phyloP scores from a whole-genome alignment of 2,329 filamentous ascomycete genomes.

The Trichoderma polysporum region DNA sequence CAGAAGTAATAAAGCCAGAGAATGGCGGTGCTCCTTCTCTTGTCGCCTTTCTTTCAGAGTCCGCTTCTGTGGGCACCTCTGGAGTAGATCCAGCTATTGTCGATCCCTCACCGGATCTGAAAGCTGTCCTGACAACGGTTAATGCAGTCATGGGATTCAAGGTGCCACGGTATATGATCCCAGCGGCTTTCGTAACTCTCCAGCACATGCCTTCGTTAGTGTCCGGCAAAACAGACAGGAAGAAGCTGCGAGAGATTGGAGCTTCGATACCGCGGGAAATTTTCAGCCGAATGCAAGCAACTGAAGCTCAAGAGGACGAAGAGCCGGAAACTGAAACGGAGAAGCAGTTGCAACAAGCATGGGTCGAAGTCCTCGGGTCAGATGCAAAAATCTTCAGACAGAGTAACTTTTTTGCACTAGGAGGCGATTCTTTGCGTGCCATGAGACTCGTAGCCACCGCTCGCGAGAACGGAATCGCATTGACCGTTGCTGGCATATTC shows the following conservation, averaged over 20 bases:
- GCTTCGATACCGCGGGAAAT: conserved; percentile 42
- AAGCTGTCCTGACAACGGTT: conserved; percentile 32
- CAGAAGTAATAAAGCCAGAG: conserved; percentile 50
- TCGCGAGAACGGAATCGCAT: conserved; percentile 37
- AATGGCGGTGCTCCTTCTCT: conserved; percentile 43
- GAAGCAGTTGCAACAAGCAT: conserved; percentile 38
- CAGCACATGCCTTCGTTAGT: conserved; percentile 47
- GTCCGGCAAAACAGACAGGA: conserved; percentile 51
- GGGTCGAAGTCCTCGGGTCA: conserved; percentile 39
- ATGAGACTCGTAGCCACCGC: conserved; percentile 51
- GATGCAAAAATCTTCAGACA: conserved; percentile 37
- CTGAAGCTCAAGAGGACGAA: conserved; percentile 27
- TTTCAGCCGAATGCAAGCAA: conserved; percentile 34
- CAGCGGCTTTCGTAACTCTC: conserved; percentile 47
- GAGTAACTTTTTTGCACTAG: conserved; percentile 49
- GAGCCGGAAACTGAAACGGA: conserved; percentile 42
- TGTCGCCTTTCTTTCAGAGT: conserved; percentile 46
- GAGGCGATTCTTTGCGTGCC: conserved; percentile 52
- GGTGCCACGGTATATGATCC: conserved; percentile 49
- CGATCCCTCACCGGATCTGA: conserved; percentile 36
- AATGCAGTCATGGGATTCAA: conserved; percentile 35
- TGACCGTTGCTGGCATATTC: conserved; percentile 49
- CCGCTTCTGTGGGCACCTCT: conserved; percentile 11
- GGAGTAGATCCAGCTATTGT: conserved; percentile 26
- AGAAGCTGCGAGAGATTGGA: conserved; percentile 47